Percentiles rank a stretch among this genome's conserved stretches.
Evolutionary conservation across 495 filamentous ascomycete species (phyloP).

Genomic region (Annulohypoxylon moriforme): DNA sequence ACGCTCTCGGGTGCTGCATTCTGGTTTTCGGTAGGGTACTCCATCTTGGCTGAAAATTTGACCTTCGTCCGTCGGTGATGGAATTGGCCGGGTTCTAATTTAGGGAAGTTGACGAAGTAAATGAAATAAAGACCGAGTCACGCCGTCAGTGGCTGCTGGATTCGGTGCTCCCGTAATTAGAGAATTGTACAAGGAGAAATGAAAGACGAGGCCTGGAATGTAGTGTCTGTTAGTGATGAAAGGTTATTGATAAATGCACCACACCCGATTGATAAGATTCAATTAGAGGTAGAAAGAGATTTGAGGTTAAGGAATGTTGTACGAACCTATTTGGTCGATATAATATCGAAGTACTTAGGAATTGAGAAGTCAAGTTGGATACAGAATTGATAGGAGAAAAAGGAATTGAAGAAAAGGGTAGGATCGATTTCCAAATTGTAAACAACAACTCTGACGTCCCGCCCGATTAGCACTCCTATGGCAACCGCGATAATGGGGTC

Average conservation of each 20-base stretch:
- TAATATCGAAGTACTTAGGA: slow-evolving; percentile 16
- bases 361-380: slow-evolving; percentile 9
- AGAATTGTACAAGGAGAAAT: slow-evolving; percentile 25
- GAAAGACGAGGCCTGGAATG: slow-evolving; percentile 44
- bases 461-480: slow-evolving; percentile 24
- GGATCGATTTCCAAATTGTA: slow-evolving; percentile 39
- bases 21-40: slow-evolving; percentile 75
- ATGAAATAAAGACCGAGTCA: slow-evolving; percentile 27
- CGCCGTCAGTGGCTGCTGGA: slow-evolving; percentile 11
- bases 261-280: slow-evolving; percentile 25
- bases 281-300: slow-evolving; percentile 36
- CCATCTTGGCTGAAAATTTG: slow-evolving; percentile 57
- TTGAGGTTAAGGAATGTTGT: slow-evolving; percentile 31
- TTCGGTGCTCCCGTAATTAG: slow-evolving; percentile 21
- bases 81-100: not conserved
- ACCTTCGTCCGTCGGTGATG: slow-evolving; percentile 11
- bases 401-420: slow-evolving; percentile 23
- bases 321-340: slow-evolving; percentile 43
- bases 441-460: slow-evolving; percentile 35
- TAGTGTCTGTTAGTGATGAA: slow-evolving; percentile 41
- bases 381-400: not conserved
- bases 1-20: slow-evolving; percentile 73
- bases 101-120: not conserved
- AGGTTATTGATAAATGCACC: slow-evolving; percentile 19
- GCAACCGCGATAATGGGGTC: slow-evolving; percentile 31